A percentile compares a stretch with the other conserved stretches of the same genome.
phyloP scores from a whole-genome alignment of 2,329 filamentous ascomycete species.

The Exophiala mesophila region DNA sequence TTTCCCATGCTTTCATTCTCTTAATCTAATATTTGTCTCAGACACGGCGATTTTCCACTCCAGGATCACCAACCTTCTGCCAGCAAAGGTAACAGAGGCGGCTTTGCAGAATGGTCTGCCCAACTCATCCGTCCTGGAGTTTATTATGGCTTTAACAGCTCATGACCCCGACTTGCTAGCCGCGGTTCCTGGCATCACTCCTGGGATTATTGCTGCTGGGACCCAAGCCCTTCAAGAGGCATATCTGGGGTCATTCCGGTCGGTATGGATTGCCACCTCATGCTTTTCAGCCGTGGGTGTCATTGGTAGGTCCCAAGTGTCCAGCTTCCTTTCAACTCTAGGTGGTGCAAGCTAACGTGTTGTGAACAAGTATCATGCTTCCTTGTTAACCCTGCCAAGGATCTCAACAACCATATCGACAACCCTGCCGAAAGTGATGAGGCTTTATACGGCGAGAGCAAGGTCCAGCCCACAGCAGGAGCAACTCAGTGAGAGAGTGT shows the following conservation, averaged over 20 bases:
- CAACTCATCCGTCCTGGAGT: constrained; percentile 5
- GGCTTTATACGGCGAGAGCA: constrained; percentile 11
- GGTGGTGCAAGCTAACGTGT: no score
- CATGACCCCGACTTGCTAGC: constrained; percentile 8
- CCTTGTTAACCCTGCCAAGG: constrained; percentile 13
- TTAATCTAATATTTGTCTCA: constrained; percentile 1
- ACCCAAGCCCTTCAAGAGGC: constrained; percentile 12
- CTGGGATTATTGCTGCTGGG: constrained; percentile 13
- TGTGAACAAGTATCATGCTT: constrained; percentile 11
- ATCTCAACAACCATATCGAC: constrained; percentile 22
- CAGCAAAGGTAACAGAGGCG: constrained; percentile 10
- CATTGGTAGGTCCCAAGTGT: constrained; percentile 7
- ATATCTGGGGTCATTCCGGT: constrained; percentile 15
- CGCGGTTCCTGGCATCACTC: constrained; percentile 13
- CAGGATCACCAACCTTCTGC: constrained; percentile 8
- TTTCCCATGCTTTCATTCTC: neutral
- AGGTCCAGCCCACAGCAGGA: no score
- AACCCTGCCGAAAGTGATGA: constrained; percentile 9
- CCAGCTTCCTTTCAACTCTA: no score
- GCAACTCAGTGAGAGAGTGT: no score
- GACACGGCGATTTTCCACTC: constrained; percentile 21
- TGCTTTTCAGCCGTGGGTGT: constrained; percentile 11
- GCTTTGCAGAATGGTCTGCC: constrained; percentile 15
- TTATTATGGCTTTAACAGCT: constrained; percentile 12
- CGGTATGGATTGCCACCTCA: constrained; percentile 16